Conservation (phyloP, 352 stramenopile species). For the Globisporangium radiosum region DNA sequence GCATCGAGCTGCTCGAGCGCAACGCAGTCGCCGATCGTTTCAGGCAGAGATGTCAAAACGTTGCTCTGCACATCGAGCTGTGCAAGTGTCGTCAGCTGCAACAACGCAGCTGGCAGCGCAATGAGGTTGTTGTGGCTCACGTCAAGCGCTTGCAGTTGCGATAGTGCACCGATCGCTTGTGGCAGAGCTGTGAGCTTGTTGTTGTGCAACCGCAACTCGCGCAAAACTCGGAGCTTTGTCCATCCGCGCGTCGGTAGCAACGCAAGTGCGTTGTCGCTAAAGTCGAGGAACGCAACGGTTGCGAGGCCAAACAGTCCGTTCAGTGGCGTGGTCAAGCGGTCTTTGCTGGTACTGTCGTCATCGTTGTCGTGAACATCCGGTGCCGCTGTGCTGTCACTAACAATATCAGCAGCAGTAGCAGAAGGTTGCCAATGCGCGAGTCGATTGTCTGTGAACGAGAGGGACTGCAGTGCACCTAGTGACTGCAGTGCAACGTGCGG, state of each 20-base stretch:
- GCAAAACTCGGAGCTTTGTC: constrained; percentile 17
- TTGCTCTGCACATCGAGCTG: constrained; percentile 33
- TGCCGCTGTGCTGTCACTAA: neutral
- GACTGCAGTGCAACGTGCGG: constrained; percentile 15
- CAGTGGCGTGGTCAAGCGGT: neutral
- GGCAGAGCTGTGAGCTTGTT: no score
- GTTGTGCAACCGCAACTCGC: constrained; percentile 25
- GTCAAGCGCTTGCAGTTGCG: no score
- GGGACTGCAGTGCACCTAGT: constrained; percentile 17
- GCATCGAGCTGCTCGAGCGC: constrained; percentile 25
- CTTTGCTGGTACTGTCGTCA: neutral
- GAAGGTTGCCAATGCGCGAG: constrained; percentile 24
- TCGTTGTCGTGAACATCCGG: constrained; percentile 5
- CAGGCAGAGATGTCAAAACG: constrained; percentile 21
- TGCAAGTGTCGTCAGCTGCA: constrained; percentile 15
- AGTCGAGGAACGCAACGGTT: constrained; percentile 32
- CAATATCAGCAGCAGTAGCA: neutral
- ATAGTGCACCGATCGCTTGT: no score
- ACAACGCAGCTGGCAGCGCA: constrained; percentile 9
- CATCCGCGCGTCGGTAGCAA: constrained; percentile 24
- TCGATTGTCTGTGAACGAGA: constrained; percentile 42
- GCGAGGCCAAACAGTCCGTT: constrained; percentile 24
- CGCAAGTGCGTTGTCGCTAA: constrained; percentile 34
- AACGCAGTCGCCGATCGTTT: constrained; percentile 21
- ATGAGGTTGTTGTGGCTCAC: constrained; percentile 35